Conservation (phyloP, 73 alveolate genomes). For the Tetrahymena malaccensis region DNA sequence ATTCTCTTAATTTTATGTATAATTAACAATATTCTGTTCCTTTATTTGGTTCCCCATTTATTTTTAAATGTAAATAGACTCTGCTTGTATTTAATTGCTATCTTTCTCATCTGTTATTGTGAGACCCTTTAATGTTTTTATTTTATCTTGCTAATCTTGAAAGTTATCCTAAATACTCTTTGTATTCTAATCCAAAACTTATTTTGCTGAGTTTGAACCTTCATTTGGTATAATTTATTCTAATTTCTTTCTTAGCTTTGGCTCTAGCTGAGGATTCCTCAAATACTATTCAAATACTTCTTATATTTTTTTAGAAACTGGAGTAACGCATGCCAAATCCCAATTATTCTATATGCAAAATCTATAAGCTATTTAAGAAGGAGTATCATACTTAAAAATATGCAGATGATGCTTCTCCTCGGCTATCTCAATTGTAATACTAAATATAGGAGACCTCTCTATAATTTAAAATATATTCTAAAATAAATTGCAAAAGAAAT, state of each 20-base stretch:
- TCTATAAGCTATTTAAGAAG: background rate
- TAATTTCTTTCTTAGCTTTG: background rate
- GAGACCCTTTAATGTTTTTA: background rate
- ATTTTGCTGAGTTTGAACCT: background rate
- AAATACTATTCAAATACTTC: background rate
- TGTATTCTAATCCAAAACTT: background rate
- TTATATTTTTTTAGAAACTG: background rate
- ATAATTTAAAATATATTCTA: background rate
- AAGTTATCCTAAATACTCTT: background rate
- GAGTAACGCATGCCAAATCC: background rate
- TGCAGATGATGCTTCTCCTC: background rate
- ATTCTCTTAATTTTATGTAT: background rate
- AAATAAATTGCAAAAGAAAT: no score
- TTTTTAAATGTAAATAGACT: no score
- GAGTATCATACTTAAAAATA: background rate
- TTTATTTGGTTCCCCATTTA: background rate
- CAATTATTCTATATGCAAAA: background rate
- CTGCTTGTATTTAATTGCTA: background rate
- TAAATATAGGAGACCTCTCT: background rate
- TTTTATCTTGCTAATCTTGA: background rate
- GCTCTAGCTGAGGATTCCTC: background rate
- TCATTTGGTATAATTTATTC: background rate
- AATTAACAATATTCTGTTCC: background rate
- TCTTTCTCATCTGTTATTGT: background rate
- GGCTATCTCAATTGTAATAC: background rate